Evolutionary conservation across 2,329 filamentous ascomycete genomes (phyloP).

Genomic region (Exophiala aquamarina): DNA sequence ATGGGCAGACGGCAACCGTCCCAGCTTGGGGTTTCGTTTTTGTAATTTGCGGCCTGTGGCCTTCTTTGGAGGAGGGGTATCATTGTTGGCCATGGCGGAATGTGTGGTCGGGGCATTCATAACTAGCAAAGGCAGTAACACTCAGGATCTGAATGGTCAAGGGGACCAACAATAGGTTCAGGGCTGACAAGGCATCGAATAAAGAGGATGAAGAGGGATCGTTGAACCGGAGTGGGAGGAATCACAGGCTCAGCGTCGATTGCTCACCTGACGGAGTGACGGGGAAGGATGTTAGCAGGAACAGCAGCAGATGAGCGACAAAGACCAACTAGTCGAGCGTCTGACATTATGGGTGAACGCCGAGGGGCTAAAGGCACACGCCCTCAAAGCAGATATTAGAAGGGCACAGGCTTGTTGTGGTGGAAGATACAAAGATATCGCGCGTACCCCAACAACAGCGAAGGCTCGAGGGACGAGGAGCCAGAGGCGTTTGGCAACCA

Average conservation of each 20-base stretch:
- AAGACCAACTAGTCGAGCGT: not conserved
- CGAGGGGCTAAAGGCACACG: no score
- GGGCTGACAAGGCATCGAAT: no score
- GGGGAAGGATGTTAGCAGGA: not conserved
- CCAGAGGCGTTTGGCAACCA: no score
- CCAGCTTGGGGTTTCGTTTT: constrained; percentile 43
- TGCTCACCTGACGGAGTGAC: constrained; percentile 1
- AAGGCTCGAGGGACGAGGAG: no score
- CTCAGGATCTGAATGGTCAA: not conserved
- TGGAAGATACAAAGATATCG: no score
- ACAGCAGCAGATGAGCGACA: not conserved
- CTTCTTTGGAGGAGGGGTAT: constrained; percentile 28
- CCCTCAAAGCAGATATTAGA: no score
- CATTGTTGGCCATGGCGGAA: constrained; percentile 16
- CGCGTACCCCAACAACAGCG: no score
- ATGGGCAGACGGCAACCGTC: constrained; percentile 48
- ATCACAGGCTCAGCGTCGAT: not conserved
- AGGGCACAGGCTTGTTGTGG: no score
- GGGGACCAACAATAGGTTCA: not conserved
- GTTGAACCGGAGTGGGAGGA: no score
- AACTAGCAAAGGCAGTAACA: no score
- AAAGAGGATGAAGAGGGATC: no score
- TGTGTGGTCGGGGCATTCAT: not conserved
- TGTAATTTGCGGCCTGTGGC: constrained; percentile 43
- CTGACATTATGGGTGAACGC: constrained; percentile 1